Evolutionary conservation across 306 rosid genomes (phyloP), one percentile per base, ranked within the genome.

Genomic region (Malus orientalis): DNA sequence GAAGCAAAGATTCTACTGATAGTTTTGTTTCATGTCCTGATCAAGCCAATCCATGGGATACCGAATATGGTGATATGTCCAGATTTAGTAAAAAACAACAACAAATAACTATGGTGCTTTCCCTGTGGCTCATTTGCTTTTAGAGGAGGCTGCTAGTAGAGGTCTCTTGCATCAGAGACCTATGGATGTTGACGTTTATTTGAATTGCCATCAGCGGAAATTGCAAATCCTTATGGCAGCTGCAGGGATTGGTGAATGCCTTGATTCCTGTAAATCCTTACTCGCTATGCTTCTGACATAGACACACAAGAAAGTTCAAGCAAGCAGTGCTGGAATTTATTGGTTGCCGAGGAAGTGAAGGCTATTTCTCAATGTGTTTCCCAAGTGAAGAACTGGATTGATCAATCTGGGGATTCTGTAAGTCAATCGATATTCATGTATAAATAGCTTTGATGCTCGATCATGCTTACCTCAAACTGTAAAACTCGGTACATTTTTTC

Each of bases 261-360:
- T 86, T 76, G 45, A 80, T 74, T 85, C 91, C 65, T 76, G 80
- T 84, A 90, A 86, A 84, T 84, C 86, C 78, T 83, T 81, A 25
- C 71, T 29, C 27, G 71, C 78, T 79, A 86, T 80, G 81, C 76
- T 85, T 72, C 81, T 81, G 92, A 89, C 68, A 58, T 58, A 38
- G 93, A 88, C 69, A 81, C 85, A 61, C 89, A 85, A 57, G 96
- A 94, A 85, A 79, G 84, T 83, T 80, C 93, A 55, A 84, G 70
- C 84, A 89, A 86, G 86, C 89, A 84, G 83, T 84, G 80, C 81
- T 84, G 85, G 83, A 82, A 84, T 86, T 78, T 80, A 76, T 81
- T 89, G 89, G 89, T 92, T 75, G 85, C 77, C 2, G 90, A 90
- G 84, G 98, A 92, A 92, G 97, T 92, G 75, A 92, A 83, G 85